Evolutionary conservation across 2,329 filamentous ascomycete species (phyloP), one percentile per base, ranked within the genome.

Genomic region (Gaeumannomyces sp.): DNA sequence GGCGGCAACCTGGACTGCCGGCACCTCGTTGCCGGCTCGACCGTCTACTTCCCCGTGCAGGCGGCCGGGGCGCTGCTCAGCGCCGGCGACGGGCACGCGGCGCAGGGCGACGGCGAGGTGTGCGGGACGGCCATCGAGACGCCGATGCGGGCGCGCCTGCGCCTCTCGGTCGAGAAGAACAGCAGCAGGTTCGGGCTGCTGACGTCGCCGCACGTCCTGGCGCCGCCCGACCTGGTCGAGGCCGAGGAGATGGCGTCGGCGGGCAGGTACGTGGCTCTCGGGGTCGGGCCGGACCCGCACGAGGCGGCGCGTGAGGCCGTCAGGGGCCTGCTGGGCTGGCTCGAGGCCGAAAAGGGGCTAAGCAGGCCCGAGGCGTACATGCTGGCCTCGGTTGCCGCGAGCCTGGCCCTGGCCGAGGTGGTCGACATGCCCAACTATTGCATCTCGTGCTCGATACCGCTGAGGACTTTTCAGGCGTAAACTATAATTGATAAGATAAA

Each of bases 121-220:
- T 84, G 81, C 67, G 81, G 83, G 7, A 83, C 81, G n/a, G 83
- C 83, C 8, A 82, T 85, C 68, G 83, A 85, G 74, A 84, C 81
- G 31, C 77, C 80, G 1, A 65, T 65, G 64, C 29, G 50, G 65
- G 82, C 81, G 0, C 78, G 76, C 0, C 68, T 85, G 45, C 76
- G 78, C n/a, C 75, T 85, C 50, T 80, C 77, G 3, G 73, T 84
- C 8, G 75, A 79, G 65, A 82, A 81, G 70, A 74, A 75, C 62
- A 16, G 82, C 78, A 76, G 73, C 25, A 25, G 1, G 16, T 59
- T 50, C 2, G 67, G 66, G 65, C 59, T 62, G 56, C 59, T 83
- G 33, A 75, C 74, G 33, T 77, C 78, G 25, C 82, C 82, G 56
- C 81, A 84, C 70, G 82, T 79, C 68, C 68, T 78, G 64, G 82